Evolutionary conservation across 2,329 filamentous ascomycete species (phyloP).

Genomic region (Emericellopsis atlantica): DNA sequence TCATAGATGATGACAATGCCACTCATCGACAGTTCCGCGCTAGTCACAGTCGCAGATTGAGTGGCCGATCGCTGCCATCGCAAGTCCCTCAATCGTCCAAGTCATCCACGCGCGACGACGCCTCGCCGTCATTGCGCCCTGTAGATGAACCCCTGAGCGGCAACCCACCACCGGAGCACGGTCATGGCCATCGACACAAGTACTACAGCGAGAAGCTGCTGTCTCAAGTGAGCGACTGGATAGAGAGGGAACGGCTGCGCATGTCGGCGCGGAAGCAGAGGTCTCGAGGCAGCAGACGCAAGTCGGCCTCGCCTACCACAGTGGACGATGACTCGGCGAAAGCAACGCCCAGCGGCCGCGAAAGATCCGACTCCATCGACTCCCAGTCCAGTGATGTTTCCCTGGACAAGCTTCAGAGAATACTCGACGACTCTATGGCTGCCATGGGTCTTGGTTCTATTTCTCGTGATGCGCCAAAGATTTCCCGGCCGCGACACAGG

Average conservation of each 20-base stretch:
- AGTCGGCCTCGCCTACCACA: constrained; percentile 23
- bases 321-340: constrained; percentile 8
- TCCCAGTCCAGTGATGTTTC: constrained; percentile 61
- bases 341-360: constrained; percentile 1
- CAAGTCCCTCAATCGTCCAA: constrained; percentile 25
- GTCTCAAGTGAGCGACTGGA: constrained; percentile 69
- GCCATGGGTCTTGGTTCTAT: constrained; percentile 32
- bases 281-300: constrained; percentile 16
- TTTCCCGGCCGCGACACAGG: constrained; percentile 27
- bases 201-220: constrained; percentile 46
- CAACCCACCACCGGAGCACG: constrained; percentile 3
- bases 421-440: constrained; percentile 56
- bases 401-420: constrained; percentile 69
- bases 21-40: constrained; percentile 18
- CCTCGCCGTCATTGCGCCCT: constrained; percentile 12
- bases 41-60: constrained; percentile 17
- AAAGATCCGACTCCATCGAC: constrained; percentile 38
- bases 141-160: constrained; percentile 2
- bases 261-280: constrained; percentile 35
- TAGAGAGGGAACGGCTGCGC: constrained; percentile 63
- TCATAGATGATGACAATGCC: constrained; percentile 17
- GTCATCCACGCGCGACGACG: constrained; percentile 25
- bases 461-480: constrained; percentile 27
- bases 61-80: constrained; percentile 14
- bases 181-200: constrained; percentile 13